Base-by-base conservation (phyloP, 495 filamentous ascomycete species). In the Aspergillus homomorphus region DNA sequence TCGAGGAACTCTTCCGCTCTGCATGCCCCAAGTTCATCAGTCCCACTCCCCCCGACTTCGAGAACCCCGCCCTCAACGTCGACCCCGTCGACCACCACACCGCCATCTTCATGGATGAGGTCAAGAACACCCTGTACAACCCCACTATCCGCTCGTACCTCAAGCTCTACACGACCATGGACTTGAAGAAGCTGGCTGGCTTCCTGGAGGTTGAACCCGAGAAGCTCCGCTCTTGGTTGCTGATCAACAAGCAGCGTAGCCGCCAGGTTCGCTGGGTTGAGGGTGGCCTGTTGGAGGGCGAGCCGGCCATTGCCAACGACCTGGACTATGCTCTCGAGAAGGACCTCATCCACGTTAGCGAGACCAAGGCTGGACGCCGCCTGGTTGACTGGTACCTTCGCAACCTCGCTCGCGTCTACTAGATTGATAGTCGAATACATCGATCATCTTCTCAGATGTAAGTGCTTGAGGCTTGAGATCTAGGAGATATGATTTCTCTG, bases 1-100 rank as follows among this genome's bases (percentile, higher is more conserved):
- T 95, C 66, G 94, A 98, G 80, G 92, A 97, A 78, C 84, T 98
- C 59, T 98, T 98, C 88, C 85, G 89, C 62, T 80, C 85, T 48
- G 90, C 94, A 41, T 98, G 94, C 86, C 94, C 94, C 70, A 98
- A 97, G 80, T 98, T 98, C 82, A 98, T 98, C 84, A 93, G 87
- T 54, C 95, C 94, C 19, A 95, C 92, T 6, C 92, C 92, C 49
- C 94, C 94, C 21, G 91, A 98, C 80, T 98, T 97, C 67, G 95
- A 98, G 66, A 89, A 91, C 78, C 91, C 94, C 51, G 84, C 91
- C 69, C 72, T 89, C 77, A 98, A 98, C 80, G 79, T 97, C 68
- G 94, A 98, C 76, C 95, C 94, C 59, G 86, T 96, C 65, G 92
- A 98, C 73, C 94, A 98, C 80, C 95, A 98, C 73, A 86, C 94